Conservation (phyloP, 2,329 filamentous ascomycete species). For the Pseudopyricularia javanii region DNA sequence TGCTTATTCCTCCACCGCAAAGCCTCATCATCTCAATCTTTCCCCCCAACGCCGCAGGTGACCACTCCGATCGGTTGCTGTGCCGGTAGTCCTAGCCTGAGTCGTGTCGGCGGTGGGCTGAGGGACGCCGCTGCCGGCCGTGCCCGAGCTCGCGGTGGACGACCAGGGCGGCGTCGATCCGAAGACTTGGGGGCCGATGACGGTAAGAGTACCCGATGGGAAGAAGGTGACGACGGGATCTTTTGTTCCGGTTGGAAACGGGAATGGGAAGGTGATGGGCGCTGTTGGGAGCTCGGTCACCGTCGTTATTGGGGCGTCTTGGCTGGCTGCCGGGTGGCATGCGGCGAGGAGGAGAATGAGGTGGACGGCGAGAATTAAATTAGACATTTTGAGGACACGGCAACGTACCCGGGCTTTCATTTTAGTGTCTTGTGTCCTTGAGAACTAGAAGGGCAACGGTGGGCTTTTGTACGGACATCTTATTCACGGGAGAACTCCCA, state of each 20-base stretch:
- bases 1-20: too few species aligned
- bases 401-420: too few species aligned
- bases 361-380: not conserved
- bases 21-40: not conserved
- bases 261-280: not conserved
- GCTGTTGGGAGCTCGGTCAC: not conserved
- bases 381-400: not conserved
- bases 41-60: not conserved
- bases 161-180: not conserved
- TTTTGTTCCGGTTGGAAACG: not conserved
- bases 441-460: too few species aligned
- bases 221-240: not conserved
- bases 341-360: not conserved
- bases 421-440: too few species aligned
- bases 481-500: too few species aligned
- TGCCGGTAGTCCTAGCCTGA: not conserved
- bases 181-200: not conserved
- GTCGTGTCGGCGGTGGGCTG: not conserved
- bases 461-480: too few species aligned
- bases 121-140: not conserved
- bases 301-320: not conserved
- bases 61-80: not conserved
- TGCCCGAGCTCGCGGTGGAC: not conserved
- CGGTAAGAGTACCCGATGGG: not conserved
- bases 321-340: not conserved